Conservation (phyloP, 371 early-diverging fungal genomes). For the Basidiobolus meristosporus region DNA sequence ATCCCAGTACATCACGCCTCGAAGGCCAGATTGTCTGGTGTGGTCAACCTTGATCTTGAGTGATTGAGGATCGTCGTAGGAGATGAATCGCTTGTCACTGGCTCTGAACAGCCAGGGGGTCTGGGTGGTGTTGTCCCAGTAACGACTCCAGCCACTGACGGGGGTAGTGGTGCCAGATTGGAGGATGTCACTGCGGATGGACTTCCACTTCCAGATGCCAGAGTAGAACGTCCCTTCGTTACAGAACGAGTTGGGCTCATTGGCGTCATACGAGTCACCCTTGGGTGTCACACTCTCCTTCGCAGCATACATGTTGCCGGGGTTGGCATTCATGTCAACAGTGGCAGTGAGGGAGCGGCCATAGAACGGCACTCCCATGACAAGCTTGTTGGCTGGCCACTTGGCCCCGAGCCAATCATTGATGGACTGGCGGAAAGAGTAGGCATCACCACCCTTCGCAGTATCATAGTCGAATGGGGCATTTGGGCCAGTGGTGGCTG, state of each 20-base stretch:
- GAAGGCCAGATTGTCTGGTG: slow-evolving; percentile 20
- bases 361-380: slow-evolving; percentile 35
- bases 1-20: slow-evolving; percentile 48
- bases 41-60: slow-evolving; percentile 30
- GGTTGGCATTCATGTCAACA: slow-evolving; percentile 8
- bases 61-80: slow-evolving; percentile 42
- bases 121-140: slow-evolving; percentile 35
- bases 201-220: slow-evolving; percentile 47
- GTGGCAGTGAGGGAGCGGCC: slow-evolving; percentile 22
- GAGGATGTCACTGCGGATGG: slow-evolving; percentile 40
- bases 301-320: slow-evolving; percentile 6
- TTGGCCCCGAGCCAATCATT: slow-evolving; percentile 29
- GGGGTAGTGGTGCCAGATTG: slow-evolving; percentile 23
- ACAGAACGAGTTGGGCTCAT: slow-evolving; percentile 17
- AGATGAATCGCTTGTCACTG: slow-evolving; percentile 22
- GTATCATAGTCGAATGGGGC: slow-evolving; percentile 38
- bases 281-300: slow-evolving; percentile 7
- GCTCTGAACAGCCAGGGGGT: slow-evolving; percentile 57
- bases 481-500: slow-evolving; percentile 30
- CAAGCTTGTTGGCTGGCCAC: slow-evolving; percentile 31
- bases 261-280: slow-evolving; percentile 30
- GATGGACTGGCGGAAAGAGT: slow-evolving; percentile 10
- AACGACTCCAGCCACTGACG: slow-evolving; percentile 16
- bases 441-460: slow-evolving; percentile 1
- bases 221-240: slow-evolving; percentile 20